Percentiles rank a stretch among this genome's conserved stretches.
Conservation (phyloP, 352 stramenopile genomes). For the Elongisporangium anandrum region DNA sequence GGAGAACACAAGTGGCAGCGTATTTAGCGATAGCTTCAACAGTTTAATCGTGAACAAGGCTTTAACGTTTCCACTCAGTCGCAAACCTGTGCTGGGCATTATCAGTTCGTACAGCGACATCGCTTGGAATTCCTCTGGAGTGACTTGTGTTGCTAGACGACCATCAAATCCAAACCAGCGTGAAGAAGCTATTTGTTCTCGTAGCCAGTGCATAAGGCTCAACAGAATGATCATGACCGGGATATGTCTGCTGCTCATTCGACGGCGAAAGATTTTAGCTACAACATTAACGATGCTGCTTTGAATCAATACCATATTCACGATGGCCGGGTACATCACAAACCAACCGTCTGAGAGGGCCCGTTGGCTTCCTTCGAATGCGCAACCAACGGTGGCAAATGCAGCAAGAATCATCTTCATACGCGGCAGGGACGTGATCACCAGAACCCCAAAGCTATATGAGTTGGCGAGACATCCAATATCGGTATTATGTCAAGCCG, state of each 20-base stretch:
- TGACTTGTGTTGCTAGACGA: slow-evolving; percentile 20
- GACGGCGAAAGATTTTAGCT: slow-evolving; percentile 13
- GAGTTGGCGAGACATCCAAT: slow-evolving; percentile 33
- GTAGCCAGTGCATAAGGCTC: slow-evolving; percentile 25
- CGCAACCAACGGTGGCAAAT: slow-evolving; percentile 4
- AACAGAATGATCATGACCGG: slow-evolving; percentile 29
- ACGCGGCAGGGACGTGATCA: slow-evolving; percentile 1
- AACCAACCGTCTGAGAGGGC: slow-evolving; percentile 5
- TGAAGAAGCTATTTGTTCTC: slow-evolving; percentile 11
- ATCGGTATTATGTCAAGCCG: slow-evolving; percentile 19
- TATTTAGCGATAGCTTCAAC: slow-evolving; percentile 23
- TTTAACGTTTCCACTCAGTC: slow-evolving; percentile 24
- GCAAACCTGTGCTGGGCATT: slow-evolving; percentile 15
- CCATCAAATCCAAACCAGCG: slow-evolving; percentile 20
- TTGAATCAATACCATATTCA: slow-evolving; percentile 5
- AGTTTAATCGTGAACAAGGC: slow-evolving; percentile 36
- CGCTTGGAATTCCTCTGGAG: slow-evolving; percentile 20
- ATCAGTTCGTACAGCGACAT: slow-evolving; percentile 33
- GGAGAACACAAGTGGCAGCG: slow-evolving; percentile 26
- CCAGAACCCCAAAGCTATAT: slow-evolving; percentile 6
- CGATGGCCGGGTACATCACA: slow-evolving; percentile 9
- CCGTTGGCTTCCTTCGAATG: slow-evolving; percentile 6
- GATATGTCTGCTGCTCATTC: slow-evolving; percentile 29
- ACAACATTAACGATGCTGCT: slow-evolving; percentile 15
- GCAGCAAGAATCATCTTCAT: slow-evolving; percentile 3